Base-by-base conservation (phyloP, 805 yeast genomes). In the Yarrowia keelungensis region DNA sequence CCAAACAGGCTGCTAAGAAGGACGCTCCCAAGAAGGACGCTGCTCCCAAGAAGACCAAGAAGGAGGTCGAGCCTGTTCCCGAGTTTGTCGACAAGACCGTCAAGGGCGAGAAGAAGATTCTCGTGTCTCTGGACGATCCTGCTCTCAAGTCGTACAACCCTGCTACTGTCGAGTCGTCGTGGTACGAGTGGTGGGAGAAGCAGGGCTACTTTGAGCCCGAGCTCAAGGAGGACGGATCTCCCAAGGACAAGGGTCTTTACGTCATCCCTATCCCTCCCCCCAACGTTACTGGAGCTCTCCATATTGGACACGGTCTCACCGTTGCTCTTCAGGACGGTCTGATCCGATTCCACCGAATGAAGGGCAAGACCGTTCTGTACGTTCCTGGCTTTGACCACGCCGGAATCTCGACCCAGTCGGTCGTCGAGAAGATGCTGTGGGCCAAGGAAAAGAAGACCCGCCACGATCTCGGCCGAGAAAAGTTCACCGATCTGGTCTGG, bases 241-340 rank as follows among this genome's bases (percentile, higher is more conserved):
- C 86, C 73, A 89, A 89, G 77, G 90, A 95, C 51, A 93, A 87
- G 76, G 98, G 98, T 74, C 77, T 84, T 19, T 95, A 94, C 80
- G 85, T 89, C 71, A 91, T 95, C 75, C 98, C 98, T 47, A 95
- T 97, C n/a, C 99, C 99, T 47, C 99, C 99, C 71, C 99, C 99
- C 77, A 95, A 95, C 79, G 97, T 95, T 72, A 95, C 99, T 59
- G 99, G 99, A 81, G 98, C 98, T 58, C 85, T 95, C 74, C 99
- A 95, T 80, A 95, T 95, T 79, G 99, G 99, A 74, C 99, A 95
- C 80, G 99, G 98, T 38, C 85, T 95, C 78, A 95, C 99, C 16
- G 91, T 93, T 71, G 83, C 98, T 43, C 90, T 95, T 76, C 99
- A 95, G 83, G 99, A 95, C 79, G 80, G 98, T 35, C 85, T 95